Percentiles rank a stretch among this genome's conserved stretches.
Conservation (phyloP, 257 asterid species). For the Petrea volubilis region DNA sequence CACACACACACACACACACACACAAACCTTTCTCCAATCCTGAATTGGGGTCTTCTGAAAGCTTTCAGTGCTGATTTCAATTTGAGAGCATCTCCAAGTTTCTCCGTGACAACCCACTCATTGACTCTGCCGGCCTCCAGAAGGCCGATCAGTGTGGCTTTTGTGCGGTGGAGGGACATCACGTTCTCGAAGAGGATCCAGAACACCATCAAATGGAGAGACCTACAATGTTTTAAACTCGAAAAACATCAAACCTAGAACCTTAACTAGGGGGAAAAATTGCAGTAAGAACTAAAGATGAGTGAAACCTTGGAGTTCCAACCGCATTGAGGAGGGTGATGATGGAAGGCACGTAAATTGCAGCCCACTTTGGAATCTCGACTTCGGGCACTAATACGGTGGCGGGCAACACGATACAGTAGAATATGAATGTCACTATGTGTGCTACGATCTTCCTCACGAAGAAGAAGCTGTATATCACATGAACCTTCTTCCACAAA, state of each 20-base stretch:
- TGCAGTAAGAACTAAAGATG: too few species aligned
- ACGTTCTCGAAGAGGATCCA: slow-evolving; percentile 97
- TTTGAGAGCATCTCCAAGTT: slow-evolving; percentile 79
- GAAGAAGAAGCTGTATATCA: slow-evolving; percentile 91
- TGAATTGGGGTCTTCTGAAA: slow-evolving; percentile 50
- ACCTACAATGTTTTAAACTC: slow-evolving; percentile 50
- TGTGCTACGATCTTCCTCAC: slow-evolving; percentile 91
- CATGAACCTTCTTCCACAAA: slow-evolving; percentile 81
- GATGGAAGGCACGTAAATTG: slow-evolving; percentile 74
- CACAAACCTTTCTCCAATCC: slow-evolving; percentile 69
- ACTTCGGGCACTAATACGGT: slow-evolving; percentile 91
- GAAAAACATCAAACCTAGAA: too few species aligned
- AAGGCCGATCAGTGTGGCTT: slow-evolving; percentile 87
- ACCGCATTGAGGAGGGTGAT: slow-evolving; percentile 81
- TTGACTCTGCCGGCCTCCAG: slow-evolving; percentile 86
- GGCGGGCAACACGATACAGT: slow-evolving; percentile 79
- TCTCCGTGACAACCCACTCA: slow-evolving; percentile 97
- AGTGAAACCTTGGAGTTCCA: slow-evolving; percentile 82
- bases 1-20: too few species aligned
- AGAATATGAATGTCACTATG: slow-evolving; percentile 73
- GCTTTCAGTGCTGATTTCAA: slow-evolving; percentile 59
- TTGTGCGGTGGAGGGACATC: slow-evolving; percentile 89
- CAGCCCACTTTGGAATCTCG: slow-evolving; percentile 87
- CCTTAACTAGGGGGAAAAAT: too few species aligned
- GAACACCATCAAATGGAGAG: slow-evolving; percentile 78